Evolutionary conservation across 768 basidiomycete genomes (phyloP), one percentile per base, ranked within the genome.

Genomic region (Lactarius pseudohatsudake): DNA sequence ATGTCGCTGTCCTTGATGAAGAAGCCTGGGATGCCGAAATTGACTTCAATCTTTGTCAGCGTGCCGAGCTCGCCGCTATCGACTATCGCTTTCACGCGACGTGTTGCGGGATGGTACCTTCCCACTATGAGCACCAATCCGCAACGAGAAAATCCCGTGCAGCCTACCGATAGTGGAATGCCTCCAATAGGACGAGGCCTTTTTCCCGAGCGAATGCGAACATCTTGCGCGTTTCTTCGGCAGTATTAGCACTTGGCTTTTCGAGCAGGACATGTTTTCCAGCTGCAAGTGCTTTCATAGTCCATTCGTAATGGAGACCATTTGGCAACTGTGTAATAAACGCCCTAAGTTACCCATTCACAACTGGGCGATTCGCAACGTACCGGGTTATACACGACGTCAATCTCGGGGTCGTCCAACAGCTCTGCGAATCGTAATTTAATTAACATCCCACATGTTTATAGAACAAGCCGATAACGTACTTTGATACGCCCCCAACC

Each of bases 181-280:
- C 87, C 68, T 88, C 86, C 43, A 87, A 75, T 53, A 88, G 75
- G 5, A 87, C 79, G 4, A 84, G 77, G 20, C 80, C 81, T 64
- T 81, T 83, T 66, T 76, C 70, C 67, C 81, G 74, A 3, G 85
- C 84, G 26, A 82, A 61, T 13, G 79, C 79, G 65, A 82, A 85
- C 79, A 88, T 84, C 61, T 78, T 75, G 4, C 77, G 75, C 6
- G 81, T 79, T 74, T 88, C 85, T 34, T 80, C 82, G 2, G 84
- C 81, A 0, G 81, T 83, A 61, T 82, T 71, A n/a, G 80, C 76
- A 50, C 76, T 80, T 55, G 86, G 87, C 69, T 88, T 88, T 69
- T 89, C 88, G 22, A 86, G 76, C 11, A 88, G 76, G 30, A 88
- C 86, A 66, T 88, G 86, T 72, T 89, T 88, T 6, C 88, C 86